Evolutionary conservation across 2,329 filamentous ascomycete species (phyloP), one percentile per base, ranked within the genome.

Genomic region (Aspergillus persii): DNA sequence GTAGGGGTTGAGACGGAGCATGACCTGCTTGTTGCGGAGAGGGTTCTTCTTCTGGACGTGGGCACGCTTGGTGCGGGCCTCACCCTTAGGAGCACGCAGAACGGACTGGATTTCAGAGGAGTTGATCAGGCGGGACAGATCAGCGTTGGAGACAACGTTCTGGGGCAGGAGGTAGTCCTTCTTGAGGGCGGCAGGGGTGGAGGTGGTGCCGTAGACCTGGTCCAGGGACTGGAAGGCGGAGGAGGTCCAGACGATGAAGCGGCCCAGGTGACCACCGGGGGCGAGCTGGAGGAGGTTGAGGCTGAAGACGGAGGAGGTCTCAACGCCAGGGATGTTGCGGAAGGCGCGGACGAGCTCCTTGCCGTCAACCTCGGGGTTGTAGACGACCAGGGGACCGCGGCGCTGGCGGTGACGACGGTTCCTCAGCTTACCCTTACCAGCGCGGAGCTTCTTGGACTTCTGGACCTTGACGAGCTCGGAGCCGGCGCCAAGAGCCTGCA

Each of bases 31-130:
- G 90, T 99, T 99, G 83, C 85, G 86, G 71, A 99, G 92, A 76
- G 95, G 95, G 88, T 99, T 99, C 93, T 98, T 98, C 92, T 99
- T 99, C 88, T 97, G 94, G 70, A 96, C 92, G 76, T 86, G 83
- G 70, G 85, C 83, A 77, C 95, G 91, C 88, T 97, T 97, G 81
- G 92, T 96, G 77, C 88, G 82, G 76, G 92, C 87, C 71, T 89
- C 87, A 73, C 95, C 95, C 86, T 93, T 95, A 80, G 93, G 92
- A 63, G 89, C 92, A 73, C 90, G 89, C 76, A 99, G 88, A 61
- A 96, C 94, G 81, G 89, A 91, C 89, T 99, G 95, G 80, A 98
- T 90, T 85, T 99, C 95, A 76, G 91, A 92, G 76, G 90, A 94
- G 92, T 99, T 99, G 90, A 99, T 99, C 77, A 99, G 87, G 82